phyloP scores from a whole-genome alignment of 2,329 filamentous ascomycete species.

The Aspergillus felis region DNA sequence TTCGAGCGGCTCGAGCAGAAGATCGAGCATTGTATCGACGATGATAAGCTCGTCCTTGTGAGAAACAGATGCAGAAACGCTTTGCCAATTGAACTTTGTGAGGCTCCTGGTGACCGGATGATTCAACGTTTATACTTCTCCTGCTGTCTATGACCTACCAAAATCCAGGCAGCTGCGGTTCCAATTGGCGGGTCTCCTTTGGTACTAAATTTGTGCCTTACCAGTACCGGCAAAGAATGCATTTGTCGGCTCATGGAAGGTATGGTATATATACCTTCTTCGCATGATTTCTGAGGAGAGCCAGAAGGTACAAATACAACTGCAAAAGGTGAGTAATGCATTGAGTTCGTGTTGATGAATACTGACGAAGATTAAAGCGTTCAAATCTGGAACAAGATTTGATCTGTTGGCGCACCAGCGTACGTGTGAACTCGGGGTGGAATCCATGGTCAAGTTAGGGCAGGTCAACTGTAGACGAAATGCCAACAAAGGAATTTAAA shows the following conservation, averaged over 20 bases:
- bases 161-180: neutral
- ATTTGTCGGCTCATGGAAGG: neutral
- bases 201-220: neutral
- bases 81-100: neutral
- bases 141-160: neutral
- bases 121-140: neutral
- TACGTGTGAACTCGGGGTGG: neutral
- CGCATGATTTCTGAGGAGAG: neutral
- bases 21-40: constrained; percentile 21
- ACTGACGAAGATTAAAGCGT: too few relatives aligned
- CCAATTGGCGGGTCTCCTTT: neutral
- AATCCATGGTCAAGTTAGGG: neutral
- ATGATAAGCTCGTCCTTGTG: constrained; percentile 8
- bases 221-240: neutral
- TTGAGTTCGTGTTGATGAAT: neutral
- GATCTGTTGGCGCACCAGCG: neutral
- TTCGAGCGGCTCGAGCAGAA: constrained; percentile 19
- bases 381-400: neutral
- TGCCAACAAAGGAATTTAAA: neutral
- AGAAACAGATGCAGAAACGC: neutral
- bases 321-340: neutral
- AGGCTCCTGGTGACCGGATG: too few relatives aligned
- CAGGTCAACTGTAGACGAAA: neutral
- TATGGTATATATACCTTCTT: neutral
- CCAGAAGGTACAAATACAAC: neutral